Percentiles rank a stretch among this genome's conserved stretches.
These are phyloP conservation scores for Kwoniella shivajii DNA, from an alignment of 1,284 basidiomycete genomes.

Conservation along the genomic window DNA sequence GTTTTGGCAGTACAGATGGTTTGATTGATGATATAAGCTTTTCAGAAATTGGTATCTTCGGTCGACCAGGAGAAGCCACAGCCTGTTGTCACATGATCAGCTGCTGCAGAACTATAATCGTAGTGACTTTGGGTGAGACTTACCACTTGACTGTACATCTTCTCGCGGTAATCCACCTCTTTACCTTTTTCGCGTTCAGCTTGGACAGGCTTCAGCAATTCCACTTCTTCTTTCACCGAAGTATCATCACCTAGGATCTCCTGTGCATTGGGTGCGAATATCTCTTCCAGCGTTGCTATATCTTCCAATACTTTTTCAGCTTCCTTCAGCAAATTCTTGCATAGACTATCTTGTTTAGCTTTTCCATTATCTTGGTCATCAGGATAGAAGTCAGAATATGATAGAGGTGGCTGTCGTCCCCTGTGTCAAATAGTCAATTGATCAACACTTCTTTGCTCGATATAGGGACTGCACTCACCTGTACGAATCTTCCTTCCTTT, in stretches of 20 bases:
- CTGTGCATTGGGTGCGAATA: neutral
- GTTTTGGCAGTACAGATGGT: too few species aligned
- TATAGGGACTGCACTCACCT: too few species aligned
- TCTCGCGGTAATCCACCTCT: neutral
- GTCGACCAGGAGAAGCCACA: too few species aligned
- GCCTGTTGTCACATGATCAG: too few species aligned
- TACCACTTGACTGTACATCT: neutral
- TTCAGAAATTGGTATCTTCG: too few species aligned
- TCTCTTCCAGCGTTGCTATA: neutral
- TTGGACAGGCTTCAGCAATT: too few species aligned
- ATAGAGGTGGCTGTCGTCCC: neutral
- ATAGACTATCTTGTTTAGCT: slow-evolving; percentile 2
- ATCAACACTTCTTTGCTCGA: neutral
- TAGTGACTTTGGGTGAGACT: neutral
- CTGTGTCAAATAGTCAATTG: neutral
- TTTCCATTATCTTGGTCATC: neutral
- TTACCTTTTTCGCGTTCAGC: neutral
- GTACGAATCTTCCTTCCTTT: too few species aligned
- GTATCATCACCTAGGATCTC: neutral
- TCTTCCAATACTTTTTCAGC: slow-evolving; percentile 10
- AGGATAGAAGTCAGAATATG: slow-evolving; percentile 2
- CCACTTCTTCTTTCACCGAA: neutral
- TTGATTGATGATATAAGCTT: too few species aligned
- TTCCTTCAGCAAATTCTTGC: slow-evolving; percentile 7
- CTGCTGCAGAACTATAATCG: neutral